Base-by-base conservation (phyloP, 257 asterid species). In the Ajuga chamaepitys region DNA sequence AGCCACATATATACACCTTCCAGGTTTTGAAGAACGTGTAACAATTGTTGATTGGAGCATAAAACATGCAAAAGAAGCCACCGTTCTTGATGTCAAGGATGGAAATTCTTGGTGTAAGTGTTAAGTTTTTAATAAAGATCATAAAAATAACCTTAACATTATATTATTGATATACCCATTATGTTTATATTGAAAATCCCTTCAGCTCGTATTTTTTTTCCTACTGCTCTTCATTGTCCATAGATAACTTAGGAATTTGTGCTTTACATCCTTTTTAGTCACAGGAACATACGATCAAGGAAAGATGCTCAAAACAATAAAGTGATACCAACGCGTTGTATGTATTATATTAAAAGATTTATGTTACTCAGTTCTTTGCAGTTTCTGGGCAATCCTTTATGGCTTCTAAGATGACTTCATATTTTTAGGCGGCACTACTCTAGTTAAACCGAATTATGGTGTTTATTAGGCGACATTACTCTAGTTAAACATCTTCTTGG, bases 311-410 rank as follows among this genome's bases (percentile, higher is more conserved):
- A 94, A 86, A 67, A 83, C 96, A 21, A 65, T 93, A 74, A 93
- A 89, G 83, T 90, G 97, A 4, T 93, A 93, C 82, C 97, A 93
- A 74, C 95, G 87, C 74, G 99, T 95, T 78, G 99, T 93, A 73
- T 50, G 99, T 83, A 64, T 62, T 54, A 45, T 35, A 37, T 67
- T 58, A 24, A 44, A 24, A 42, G 14, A 25, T 65, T 59, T 17
- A 22, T 66, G 37, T 48, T 52, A 60, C 18, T 73, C 54, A 34
- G 14, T 20, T 64, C 24, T 62, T 47, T 57, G 66, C 71, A 22
- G 16, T 24, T 58, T 59, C 32, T 42, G 34, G 59, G 22, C 70
- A 32, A 52, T 67, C 62, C 65, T 50, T 42, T 71, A 42, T 55
- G 55, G 35, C 55, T 45, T 64, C 58, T 53, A 52, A 25, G 9